Conservation (phyloP, 306 rosid genomes). For the Cucurbita pepo region DNA sequence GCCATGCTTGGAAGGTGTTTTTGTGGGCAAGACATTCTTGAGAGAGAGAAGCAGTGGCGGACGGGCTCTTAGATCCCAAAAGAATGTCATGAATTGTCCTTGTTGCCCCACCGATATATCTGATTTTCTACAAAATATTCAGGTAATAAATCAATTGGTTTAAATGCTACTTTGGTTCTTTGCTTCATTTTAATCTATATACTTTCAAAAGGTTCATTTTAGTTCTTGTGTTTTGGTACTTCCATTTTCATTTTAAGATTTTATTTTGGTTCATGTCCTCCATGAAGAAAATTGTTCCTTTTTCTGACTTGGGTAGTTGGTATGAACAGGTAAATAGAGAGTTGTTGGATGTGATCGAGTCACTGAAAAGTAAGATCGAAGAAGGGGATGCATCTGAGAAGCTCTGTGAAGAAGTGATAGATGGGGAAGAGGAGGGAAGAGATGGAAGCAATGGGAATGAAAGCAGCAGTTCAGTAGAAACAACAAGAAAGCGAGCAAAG, state of each 20-base stretch:
- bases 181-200: no score
- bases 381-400: slow-evolving; percentile 10
- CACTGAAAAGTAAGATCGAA: slow-evolving; percentile 28
- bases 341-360: slow-evolving; percentile 36
- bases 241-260: no score
- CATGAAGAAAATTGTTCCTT: background rate
- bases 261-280: no score
- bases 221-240: no score
- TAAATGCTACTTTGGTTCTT: no score
- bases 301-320: background rate
- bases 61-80: slow-evolving; percentile 44
- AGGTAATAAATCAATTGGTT: slow-evolving; percentile 21
- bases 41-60: slow-evolving; percentile 40
- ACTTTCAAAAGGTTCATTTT: no score
- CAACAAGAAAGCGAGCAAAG: background rate
- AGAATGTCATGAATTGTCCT: slow-evolving; percentile 55
- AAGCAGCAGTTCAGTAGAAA: no score
- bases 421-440: background rate
- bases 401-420: background rate
- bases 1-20: slow-evolving; percentile 40
- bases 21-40: slow-evolving; percentile 32
- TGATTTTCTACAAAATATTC: slow-evolving; percentile 57
- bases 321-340: slow-evolving; percentile 56
- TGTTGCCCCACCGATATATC: slow-evolving; percentile 46
- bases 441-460: background rate